These are phyloP conservation scores for Barnettozyma hawaiiensis DNA, from an alignment of 1,139 yeast genomes.

Conservation along the genomic window DNA sequence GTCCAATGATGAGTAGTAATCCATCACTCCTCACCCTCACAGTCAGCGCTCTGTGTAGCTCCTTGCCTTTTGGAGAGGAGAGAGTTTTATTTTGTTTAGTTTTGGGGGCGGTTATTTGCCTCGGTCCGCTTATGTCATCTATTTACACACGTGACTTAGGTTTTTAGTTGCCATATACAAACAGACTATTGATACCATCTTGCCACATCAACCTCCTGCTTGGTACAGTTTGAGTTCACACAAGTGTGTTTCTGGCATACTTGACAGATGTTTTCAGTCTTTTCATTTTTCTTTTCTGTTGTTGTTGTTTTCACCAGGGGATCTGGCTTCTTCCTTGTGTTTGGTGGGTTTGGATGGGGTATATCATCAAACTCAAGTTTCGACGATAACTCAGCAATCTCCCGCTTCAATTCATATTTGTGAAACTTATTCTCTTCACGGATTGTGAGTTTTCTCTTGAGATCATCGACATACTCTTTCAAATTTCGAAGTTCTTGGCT, in stretches of 20 bases:
- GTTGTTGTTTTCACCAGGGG: neutral
- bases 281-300: neutral
- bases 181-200: constrained; percentile 1
- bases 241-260: neutral
- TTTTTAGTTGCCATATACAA: no score
- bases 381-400: constrained; percentile 9
- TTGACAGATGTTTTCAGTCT: neutral
- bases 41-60: no score
- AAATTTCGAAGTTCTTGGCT: constrained; percentile 18
- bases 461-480: constrained; percentile 13
- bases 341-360: no score
- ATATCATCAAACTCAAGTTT: constrained; percentile 4
- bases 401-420: constrained; percentile 17
- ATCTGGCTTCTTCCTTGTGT: neutral
- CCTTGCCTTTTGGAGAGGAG: no score
- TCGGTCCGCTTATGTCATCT: neutral
- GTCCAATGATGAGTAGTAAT: constrained; percentile 74
- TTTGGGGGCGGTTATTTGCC: neutral
- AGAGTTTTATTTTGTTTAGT: no score
- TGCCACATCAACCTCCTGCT: neutral
- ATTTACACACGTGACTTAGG: neutral
- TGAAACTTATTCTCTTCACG: constrained; percentile 19
- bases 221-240: neutral
- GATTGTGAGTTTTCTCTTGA: constrained; percentile 16
- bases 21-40: no score